Base-by-base conservation (phyloP, 2,329 filamentous ascomycete genomes). In the Cladophialophora chaetospira region DNA sequence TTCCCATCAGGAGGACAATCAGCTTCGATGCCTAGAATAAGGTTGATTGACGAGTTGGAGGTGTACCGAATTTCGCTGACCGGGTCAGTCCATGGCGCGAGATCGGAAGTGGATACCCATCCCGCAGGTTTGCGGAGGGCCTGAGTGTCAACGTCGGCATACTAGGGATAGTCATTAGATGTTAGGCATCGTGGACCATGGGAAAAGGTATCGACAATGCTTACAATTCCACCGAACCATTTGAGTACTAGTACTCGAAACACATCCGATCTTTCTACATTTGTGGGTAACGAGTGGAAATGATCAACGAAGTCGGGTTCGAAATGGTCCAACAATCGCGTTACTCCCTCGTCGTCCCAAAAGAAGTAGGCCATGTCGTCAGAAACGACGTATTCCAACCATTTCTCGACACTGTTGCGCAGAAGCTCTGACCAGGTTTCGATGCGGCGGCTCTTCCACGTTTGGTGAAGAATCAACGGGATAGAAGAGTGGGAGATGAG, bases 391-490 rank as follows among this genome's bases (percentile, higher is more conserved):
- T 59, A 58, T 6, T 51, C 17, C 29, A 72, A 59, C 70, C 70
- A 72, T 47, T 58, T 61, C 45, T 71, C 69, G 2, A 67, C 64
- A 51, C 66, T 66, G 10, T 58, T 44, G 3, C 63, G 63, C 3
- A 67, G 62, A n/a, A 58, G 53, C 5, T 63, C 58, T 0, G 67
- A 60, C 69, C 68, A 72, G 2, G 63, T 65, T 33, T 68, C 60
- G 8, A 65, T 55, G 15, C 55, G 44, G 0, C 66, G 68, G 28
- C 64, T 61, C 28, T 67, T 67, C 70, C 70, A 71, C 23, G 66
- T 70, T 46, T 72, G 69, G 54, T 72, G 70, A n/a, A 71, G 55
- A 17, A 72, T 63, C 19, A 68, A 53, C 5, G 70, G 70, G n/a
- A 72, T 71, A 4, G 49, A 51, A 0, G 69, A 69, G 51, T 67